Conservation (phyloP, 140 eudicot species). For the Ambrosia hybrid region DNA sequence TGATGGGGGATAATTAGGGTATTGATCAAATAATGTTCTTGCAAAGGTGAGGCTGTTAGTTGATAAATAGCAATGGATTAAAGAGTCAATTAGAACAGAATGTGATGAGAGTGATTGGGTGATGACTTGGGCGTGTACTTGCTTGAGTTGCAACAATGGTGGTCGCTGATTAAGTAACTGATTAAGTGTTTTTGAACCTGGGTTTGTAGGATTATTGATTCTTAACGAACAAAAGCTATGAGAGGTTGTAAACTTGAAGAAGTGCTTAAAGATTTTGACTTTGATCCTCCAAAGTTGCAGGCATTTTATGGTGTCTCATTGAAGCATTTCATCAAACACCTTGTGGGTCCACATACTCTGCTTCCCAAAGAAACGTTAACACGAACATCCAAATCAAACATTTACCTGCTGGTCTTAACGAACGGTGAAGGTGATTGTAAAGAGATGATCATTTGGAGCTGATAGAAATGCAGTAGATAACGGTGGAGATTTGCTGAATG, state of each 20-base stretch:
- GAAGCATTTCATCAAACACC: constrained; percentile 38
- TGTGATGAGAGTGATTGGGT: constrained; percentile 48
- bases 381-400: not conserved
- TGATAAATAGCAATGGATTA: constrained; percentile 72
- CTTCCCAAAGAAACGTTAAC: too few species aligned
- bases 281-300: constrained; percentile 22
- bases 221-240: constrained; percentile 26
- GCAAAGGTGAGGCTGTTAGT: constrained; percentile 39
- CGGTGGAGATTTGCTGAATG: too few species aligned
- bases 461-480: not conserved
- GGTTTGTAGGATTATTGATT: constrained; percentile 21
- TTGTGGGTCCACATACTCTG: not conserved
- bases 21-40: constrained; percentile 48
- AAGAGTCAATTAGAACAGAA: constrained; percentile 46
- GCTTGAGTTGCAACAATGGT: constrained; percentile 45
- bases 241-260: constrained; percentile 26
- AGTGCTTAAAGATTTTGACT: not conserved
- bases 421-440: not conserved
- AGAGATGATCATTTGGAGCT: not conserved
- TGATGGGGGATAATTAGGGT: constrained; percentile 58
- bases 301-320: constrained; percentile 38
- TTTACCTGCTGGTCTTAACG: not conserved
- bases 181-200: constrained; percentile 32
- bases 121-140: constrained; percentile 69
- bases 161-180: constrained; percentile 58